Evolutionary conservation across 2,329 filamentous ascomycete genomes (phyloP).

Genomic region (Cryphonectria naterciae): DNA sequence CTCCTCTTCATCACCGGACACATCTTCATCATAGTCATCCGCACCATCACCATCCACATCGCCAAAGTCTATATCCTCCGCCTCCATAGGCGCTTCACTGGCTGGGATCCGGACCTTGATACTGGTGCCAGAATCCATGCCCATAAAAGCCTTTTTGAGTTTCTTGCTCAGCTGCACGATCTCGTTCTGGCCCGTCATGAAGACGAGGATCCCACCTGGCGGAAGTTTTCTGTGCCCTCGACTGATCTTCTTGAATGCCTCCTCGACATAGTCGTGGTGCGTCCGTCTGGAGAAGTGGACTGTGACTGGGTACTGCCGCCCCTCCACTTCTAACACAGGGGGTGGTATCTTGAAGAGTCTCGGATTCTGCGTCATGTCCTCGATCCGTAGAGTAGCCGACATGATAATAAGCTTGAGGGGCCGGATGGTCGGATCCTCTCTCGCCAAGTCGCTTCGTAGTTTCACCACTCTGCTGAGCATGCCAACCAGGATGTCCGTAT

Average conservation of each 20-base stretch:
- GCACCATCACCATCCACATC: slow-evolving; percentile 63
- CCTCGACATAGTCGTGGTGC: slow-evolving; percentile 85
- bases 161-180: slow-evolving; percentile 82
- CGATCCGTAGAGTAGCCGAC: slow-evolving; percentile 91
- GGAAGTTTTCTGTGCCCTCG: slow-evolving; percentile 89
- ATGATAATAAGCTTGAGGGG: slow-evolving; percentile 95
- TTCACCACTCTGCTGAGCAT: slow-evolving; percentile 94
- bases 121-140: slow-evolving; percentile 58
- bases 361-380: slow-evolving; percentile 85
- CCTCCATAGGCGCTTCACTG: slow-evolving; percentile 77
- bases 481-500: slow-evolving; percentile 97
- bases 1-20: slow-evolving; percentile 64
- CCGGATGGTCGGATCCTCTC: slow-evolving; percentile 70
- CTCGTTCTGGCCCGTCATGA: slow-evolving; percentile 91
- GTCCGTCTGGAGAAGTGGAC: slow-evolving; percentile 86
- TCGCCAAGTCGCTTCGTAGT: slow-evolving; percentile 73
- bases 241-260: slow-evolving; percentile 84
- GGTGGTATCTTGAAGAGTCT: slow-evolving; percentile 78
- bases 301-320: slow-evolving; percentile 87
- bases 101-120: slow-evolving; percentile 77
- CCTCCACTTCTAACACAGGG: slow-evolving; percentile 86
- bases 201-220: slow-evolving; percentile 88
- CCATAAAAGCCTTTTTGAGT: slow-evolving; percentile 69
- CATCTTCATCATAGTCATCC: slow-evolving; percentile 63
- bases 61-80: slow-evolving; percentile 86